Conservation (phyloP, 148 eudicot genomes). For the Salicornia ramosissima region DNA sequence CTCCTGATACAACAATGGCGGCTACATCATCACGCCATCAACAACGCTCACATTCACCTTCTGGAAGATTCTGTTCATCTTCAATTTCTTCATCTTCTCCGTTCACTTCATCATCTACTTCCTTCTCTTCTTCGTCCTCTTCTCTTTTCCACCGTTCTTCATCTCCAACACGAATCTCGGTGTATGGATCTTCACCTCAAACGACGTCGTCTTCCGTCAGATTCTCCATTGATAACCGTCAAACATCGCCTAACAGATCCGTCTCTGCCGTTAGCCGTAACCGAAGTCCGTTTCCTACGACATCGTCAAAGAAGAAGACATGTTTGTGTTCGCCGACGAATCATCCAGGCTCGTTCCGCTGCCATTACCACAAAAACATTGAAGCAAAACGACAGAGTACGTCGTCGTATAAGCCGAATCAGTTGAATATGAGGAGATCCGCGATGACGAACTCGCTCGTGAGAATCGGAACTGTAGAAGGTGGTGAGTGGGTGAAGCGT, state of each 20-base stretch:
- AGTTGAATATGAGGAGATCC: constrained; percentile 44
- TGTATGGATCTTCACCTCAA: constrained; percentile 24
- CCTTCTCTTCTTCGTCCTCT: constrained; percentile 15
- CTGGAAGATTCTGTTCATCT: constrained; percentile 48
- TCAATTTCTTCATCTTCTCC: constrained; percentile 38
- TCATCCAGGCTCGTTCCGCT: constrained; percentile 55
- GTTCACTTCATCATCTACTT: constrained; percentile 26
- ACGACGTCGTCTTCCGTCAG: constrained; percentile 26
- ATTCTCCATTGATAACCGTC: constrained; percentile 26
- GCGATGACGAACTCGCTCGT: constrained; percentile 63
- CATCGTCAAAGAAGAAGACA: constrained; percentile 29
- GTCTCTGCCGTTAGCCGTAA: constrained; percentile 29
- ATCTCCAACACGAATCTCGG: constrained; percentile 34
- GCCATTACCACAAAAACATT: constrained; percentile 33
- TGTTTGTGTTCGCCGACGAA: constrained; percentile 51
- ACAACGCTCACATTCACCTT: constrained; percentile 44
- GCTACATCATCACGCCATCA: constrained; percentile 31
- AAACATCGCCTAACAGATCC: constrained; percentile 30
- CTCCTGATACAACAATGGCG: constrained; percentile 30
- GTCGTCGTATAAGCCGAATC: constrained; percentile 32
- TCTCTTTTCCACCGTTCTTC: constrained; percentile 28
- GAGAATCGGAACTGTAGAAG: constrained; percentile 59
- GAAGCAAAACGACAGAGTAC: constrained; percentile 12
- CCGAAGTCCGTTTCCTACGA: constrained; percentile 15
- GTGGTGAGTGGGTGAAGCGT: constrained; percentile 54